Base-by-base conservation (phyloP, 805 yeast species). In the Zygosaccharomyces lentus region DNA sequence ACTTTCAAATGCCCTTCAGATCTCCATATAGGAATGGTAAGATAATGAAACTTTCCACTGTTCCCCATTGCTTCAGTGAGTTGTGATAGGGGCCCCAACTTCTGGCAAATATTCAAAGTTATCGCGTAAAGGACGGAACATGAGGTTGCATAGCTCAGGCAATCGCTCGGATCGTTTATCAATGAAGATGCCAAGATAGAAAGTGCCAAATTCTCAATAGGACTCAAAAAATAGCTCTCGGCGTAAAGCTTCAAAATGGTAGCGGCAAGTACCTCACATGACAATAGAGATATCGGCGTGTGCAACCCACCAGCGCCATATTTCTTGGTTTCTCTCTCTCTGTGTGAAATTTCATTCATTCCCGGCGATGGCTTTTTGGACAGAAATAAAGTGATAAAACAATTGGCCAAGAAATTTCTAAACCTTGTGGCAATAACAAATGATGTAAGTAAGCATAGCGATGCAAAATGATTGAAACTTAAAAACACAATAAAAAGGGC, bases 181-280 rank as follows among this genome's bases (percentile, higher is more conserved):
- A 63, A 49, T n/a, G 64, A 62, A 1, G 68, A 63, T 13, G 67
- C 64, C 17, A 62, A 32, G 1, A 63, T 55, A 7, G 67, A 52
- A 31, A 60, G 48, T 3, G 66, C 59, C 36, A 64, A 46, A 38
- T 54, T 59, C 45, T 62, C 57, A 17, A 60, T 48, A 2, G 63
- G 64, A 6, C 43, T 41, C 10, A 55, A 41, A 37, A 62, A 57
- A 42, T 56, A 56, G 4, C 45, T 41, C 10, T 49, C 50, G 19
- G 57, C 58, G 34, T 48, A 54, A n/a, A 49, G 15, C 41, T 54
- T 58, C 9, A 57, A 29, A 13, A 58, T 15, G 2, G 56, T 52
- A 8, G 64, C 64, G 3, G 55, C 21, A 3, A 52, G 12, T 24
- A 55, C 39, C 38, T 58, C 58, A 16, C 46, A 34, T 17, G 46